These are phyloP conservation scores for Diplosphaera chodatii DNA, from an alignment of 139 green algal species.

Conservation along the genomic window DNA sequence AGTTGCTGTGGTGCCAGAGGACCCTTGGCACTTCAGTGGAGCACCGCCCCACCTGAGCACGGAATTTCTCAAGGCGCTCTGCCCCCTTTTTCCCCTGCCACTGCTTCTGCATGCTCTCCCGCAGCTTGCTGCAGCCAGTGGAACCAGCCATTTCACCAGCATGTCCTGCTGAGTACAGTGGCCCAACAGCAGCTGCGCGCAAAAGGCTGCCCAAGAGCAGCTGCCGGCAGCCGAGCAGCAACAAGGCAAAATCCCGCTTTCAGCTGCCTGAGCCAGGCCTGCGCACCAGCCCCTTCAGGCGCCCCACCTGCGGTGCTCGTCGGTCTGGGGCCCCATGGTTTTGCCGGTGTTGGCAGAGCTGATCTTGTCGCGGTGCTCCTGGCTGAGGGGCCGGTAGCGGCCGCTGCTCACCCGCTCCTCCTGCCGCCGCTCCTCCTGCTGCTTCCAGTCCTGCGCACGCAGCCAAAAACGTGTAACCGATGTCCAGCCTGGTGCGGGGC, in stretches of 20 bases:
- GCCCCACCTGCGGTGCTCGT: not conserved
- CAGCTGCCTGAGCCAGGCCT: too few species aligned
- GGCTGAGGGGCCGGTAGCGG: not conserved
- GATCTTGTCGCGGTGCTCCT: slow-evolving; percentile 18
- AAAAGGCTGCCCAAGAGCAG: too few species aligned
- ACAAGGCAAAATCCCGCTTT: too few species aligned
- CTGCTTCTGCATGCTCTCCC: not conserved
- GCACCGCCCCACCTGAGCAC: not conserved
- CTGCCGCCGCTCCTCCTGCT: not conserved
- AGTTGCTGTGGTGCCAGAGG: too few species aligned
- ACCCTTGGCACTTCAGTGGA: too few species aligned
- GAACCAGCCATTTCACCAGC: too few species aligned
- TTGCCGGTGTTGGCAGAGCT: not conserved
- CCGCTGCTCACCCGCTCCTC: not conserved
- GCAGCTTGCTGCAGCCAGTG: not conserved
- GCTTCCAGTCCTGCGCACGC: not conserved
- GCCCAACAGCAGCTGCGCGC: too few species aligned
- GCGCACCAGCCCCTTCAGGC: too few species aligned
- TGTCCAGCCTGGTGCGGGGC: too few species aligned
- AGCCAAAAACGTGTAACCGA: too few species aligned
- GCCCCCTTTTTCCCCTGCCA: not conserved
- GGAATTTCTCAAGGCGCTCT: not conserved
- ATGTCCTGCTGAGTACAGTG: too few species aligned
- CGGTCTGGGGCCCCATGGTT: not conserved
- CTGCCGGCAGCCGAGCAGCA: too few species aligned